Conservation (phyloP, 345 rosid genomes). For the Turritis glabra region DNA sequence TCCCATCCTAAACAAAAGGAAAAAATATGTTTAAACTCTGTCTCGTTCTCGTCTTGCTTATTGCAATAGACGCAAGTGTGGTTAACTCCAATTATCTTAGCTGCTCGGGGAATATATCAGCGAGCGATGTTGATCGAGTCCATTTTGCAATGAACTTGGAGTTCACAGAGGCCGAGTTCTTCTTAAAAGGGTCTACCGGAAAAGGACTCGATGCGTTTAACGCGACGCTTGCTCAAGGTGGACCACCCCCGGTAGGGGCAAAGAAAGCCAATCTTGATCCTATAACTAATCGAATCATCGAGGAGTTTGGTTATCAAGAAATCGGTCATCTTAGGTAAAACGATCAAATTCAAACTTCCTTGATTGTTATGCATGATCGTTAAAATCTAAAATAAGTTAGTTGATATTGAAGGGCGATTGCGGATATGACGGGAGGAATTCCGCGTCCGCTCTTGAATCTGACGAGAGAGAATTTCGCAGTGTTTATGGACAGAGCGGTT, state of each 20-base stretch:
- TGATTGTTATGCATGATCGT: background rate
- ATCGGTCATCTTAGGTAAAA: constrained; percentile 67
- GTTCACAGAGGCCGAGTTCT: constrained; percentile 62
- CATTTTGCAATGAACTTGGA: constrained; percentile 65
- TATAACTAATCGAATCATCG: constrained; percentile 41
- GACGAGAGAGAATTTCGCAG: constrained; percentile 45
- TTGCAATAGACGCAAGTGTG: constrained; percentile 8
- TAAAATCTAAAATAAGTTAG: background rate
- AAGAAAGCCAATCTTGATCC: constrained; percentile 59
- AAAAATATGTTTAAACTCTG: constrained; percentile 21
- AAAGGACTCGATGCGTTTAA: constrained; percentile 52
- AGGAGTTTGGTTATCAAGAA: constrained; percentile 71
- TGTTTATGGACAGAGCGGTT: constrained; percentile 49
- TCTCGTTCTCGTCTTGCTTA: constrained; percentile 18
- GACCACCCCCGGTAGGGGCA: constrained; percentile 60
- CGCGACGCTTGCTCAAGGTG: constrained; percentile 49
- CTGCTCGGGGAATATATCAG: constrained; percentile 34
- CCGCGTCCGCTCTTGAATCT: constrained; percentile 60
- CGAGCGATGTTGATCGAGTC: constrained; percentile 47
- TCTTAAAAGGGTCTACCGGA: constrained; percentile 54
- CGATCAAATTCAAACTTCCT: background rate
- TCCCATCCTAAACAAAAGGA: background rate
- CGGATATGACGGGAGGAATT: constrained; percentile 51
- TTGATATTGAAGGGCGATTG: constrained; percentile 52
- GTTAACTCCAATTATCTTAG: background rate